phyloP scores from a whole-genome alignment of 805 yeast genomes.

The Teunomyces kruisii region DNA sequence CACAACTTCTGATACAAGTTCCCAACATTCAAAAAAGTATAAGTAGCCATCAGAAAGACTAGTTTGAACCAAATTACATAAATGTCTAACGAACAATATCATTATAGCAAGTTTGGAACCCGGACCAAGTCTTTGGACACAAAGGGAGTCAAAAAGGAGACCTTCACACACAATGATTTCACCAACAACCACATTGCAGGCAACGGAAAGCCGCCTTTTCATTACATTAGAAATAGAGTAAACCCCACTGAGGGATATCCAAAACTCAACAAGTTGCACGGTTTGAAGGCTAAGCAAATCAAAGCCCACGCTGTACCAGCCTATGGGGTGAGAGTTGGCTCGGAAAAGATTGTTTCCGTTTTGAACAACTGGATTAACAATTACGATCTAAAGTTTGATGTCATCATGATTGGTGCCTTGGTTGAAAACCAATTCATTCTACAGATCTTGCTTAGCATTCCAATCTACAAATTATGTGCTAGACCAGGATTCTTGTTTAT shows the following conservation, averaged over 20 bases:
- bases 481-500: slow-evolving; percentile 84
- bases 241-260: slow-evolving; percentile 85
- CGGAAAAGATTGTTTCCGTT: slow-evolving; percentile 54
- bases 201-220: slow-evolving; percentile 60
- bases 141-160: background rate
- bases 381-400: slow-evolving; percentile 72
- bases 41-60: background rate
- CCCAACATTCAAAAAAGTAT: background rate
- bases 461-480: slow-evolving; percentile 70
- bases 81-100: slow-evolving; percentile 9
- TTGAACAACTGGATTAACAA: slow-evolving; percentile 61
- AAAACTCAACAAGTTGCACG: slow-evolving; percentile 65
- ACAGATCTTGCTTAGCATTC: slow-evolving; percentile 62
- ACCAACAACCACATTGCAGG: slow-evolving; percentile 62
- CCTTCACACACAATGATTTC: slow-evolving; percentile 60
- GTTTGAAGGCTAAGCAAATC: slow-evolving; percentile 62
- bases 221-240: slow-evolving; percentile 61
- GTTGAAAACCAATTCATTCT: slow-evolving; percentile 69
- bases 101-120: slow-evolving; percentile 20
- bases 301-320: slow-evolving; percentile 55
- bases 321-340: slow-evolving; percentile 59
- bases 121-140: slow-evolving; percentile 1
- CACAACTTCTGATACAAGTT: background rate
- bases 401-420: slow-evolving; percentile 87
- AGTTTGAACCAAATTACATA: background rate